phyloP scores from a whole-genome alignment of 805 yeast genomes.

The Wickerhamomyces canadensis region DNA sequence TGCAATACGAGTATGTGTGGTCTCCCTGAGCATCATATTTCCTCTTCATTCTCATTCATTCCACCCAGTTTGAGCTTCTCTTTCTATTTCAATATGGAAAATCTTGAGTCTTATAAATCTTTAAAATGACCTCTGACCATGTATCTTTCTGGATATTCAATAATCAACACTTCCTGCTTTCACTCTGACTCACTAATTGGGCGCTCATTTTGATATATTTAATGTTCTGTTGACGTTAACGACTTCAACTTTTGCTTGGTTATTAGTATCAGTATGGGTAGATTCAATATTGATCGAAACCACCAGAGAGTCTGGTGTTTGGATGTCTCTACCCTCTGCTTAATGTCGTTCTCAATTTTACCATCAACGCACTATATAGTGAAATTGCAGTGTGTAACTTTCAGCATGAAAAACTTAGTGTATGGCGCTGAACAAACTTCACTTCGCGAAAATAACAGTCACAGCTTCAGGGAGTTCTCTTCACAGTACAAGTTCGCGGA shows the following conservation, averaged over 20 bases:
- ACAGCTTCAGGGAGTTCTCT: too few species aligned
- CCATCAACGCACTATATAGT: too few species aligned
- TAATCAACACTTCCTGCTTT: not conserved
- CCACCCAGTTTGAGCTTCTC: not conserved
- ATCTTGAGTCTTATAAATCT: too few species aligned
- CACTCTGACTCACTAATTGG: constrained; percentile 25
- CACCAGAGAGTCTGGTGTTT: constrained; percentile 16
- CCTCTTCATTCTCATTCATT: too few species aligned
- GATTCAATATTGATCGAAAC: too few species aligned
- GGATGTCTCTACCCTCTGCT: constrained; percentile 1
- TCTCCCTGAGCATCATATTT: too few species aligned
- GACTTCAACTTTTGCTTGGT: not conserved
- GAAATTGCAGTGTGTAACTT: too few species aligned
- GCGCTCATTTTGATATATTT: constrained; percentile 25
- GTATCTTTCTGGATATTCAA: not conserved
- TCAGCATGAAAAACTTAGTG: constrained; percentile 1
- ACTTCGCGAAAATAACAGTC: constrained; percentile 6
- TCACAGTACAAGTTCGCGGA: not conserved
- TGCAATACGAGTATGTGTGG: too few species aligned
- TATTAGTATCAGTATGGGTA: constrained; percentile 1
- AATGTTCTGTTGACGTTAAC: constrained; percentile 7
- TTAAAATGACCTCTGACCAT: too few species aligned
- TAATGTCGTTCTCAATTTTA: not conserved
- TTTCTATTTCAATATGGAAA: not conserved
- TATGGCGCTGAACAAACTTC: constrained; percentile 2